Evolutionary conservation across 2,329 filamentous ascomycete genomes (phyloP).

Genomic region (Clonostachys chloroleuca): DNA sequence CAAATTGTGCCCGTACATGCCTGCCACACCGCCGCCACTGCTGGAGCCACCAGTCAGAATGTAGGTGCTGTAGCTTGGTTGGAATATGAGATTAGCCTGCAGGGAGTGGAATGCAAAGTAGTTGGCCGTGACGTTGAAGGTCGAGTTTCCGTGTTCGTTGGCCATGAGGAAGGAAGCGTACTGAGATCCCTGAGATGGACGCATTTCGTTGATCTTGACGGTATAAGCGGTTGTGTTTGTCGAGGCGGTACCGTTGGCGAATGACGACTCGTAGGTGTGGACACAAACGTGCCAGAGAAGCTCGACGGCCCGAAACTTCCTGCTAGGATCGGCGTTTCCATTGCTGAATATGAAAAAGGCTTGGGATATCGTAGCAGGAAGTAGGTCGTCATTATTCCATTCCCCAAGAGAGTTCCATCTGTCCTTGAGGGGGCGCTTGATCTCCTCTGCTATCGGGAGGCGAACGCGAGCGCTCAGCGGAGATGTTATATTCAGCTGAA

Average conservation of each 20-base stretch:
- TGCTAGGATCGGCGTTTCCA: neutral
- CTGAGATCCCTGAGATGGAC: neutral
- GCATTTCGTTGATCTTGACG: neutral
- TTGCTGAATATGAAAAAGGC: slow-evolving; percentile 2
- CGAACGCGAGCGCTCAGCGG: neutral
- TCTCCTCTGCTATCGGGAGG: too few relatives aligned
- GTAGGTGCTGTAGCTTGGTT: neutral
- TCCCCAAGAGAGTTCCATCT: neutral
- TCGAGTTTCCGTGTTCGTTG: neutral
- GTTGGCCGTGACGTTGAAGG: neutral
- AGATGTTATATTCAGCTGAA: neutral
- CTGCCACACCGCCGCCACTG: neutral
- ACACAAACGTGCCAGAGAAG: slow-evolving; percentile 7
- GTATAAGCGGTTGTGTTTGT: neutral
- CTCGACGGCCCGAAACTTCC: slow-evolving; percentile 4
- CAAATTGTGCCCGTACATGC: neutral
- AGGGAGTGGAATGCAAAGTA: neutral
- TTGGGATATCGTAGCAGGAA: slow-evolving; percentile 1
- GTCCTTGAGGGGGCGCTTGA: neutral
- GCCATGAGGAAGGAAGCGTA: neutral
- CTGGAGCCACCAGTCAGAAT: neutral
- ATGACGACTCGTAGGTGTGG: slow-evolving; percentile 3
- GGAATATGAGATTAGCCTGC: neutral
- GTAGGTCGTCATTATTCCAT: neutral
- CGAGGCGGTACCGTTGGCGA: neutral